phyloP scores from a whole-genome alignment of 2,329 filamentous ascomycete species.

The Hypoxylon sp. region DNA sequence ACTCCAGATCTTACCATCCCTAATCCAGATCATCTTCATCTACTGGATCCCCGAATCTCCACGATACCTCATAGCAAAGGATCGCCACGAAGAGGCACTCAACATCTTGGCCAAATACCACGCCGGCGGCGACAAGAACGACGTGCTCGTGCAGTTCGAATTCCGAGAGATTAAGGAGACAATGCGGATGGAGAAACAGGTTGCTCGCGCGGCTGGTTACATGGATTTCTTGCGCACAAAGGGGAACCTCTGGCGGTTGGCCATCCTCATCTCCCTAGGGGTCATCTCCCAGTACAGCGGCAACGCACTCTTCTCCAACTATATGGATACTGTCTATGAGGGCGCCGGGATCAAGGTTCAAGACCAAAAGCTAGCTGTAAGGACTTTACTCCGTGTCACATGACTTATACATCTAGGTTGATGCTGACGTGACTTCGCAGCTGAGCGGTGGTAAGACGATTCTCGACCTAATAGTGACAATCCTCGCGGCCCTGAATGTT shows the following conservation, averaged over 20 bases:
- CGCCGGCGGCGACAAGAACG: slow-evolving; percentile 69
- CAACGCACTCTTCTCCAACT: slow-evolving; percentile 76
- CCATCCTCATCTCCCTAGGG: slow-evolving; percentile 72
- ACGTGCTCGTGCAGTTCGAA: slow-evolving; percentile 74
- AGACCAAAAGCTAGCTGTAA: slow-evolving; percentile 67
- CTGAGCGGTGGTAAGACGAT: slow-evolving; percentile 70
- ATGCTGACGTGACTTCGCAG: slow-evolving; percentile 38
- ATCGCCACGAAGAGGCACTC: slow-evolving; percentile 72
- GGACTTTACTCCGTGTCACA: slow-evolving; percentile 30
- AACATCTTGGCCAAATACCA: slow-evolving; percentile 73
- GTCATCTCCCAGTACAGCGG: slow-evolving; percentile 77
- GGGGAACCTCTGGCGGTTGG: slow-evolving; percentile 74
- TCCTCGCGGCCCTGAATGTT: slow-evolving; percentile 65
- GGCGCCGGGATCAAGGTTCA: slow-evolving; percentile 71
- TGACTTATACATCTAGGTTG: not conserved
- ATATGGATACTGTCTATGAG: slow-evolving; percentile 72
- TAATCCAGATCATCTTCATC: slow-evolving; percentile 74
- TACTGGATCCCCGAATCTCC: slow-evolving; percentile 78
- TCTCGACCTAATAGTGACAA: slow-evolving; percentile 69
- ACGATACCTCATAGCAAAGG: slow-evolving; percentile 74
- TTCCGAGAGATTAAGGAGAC: slow-evolving; percentile 76
- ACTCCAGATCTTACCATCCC: slow-evolving; percentile 72
- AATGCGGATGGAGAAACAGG: slow-evolving; percentile 68
- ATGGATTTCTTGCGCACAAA: slow-evolving; percentile 71
- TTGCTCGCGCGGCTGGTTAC: slow-evolving; percentile 65